Evolutionary conservation across 805 yeast species (phyloP).

Genomic region (Wickerhamomyces bisporus): DNA sequence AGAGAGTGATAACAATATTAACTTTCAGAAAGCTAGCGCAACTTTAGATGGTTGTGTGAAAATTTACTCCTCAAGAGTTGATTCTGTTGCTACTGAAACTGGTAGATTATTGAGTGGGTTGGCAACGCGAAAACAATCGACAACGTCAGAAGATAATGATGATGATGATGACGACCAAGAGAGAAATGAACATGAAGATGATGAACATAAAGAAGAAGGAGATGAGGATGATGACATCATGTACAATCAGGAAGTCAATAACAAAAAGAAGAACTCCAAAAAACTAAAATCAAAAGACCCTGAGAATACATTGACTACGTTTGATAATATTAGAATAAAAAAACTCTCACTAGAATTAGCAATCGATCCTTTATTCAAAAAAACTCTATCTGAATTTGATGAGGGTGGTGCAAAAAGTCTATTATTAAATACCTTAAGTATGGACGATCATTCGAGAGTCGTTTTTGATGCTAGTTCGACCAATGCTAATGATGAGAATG

Average conservation of each 20-base stretch:
- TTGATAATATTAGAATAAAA: constrained; percentile 46
- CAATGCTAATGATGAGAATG: constrained; percentile 9
- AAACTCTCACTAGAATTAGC: constrained; percentile 58
- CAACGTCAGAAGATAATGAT: constrained; percentile 5
- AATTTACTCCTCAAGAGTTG: constrained; percentile 88
- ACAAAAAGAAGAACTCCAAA: constrained; percentile 25
- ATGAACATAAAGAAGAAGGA: constrained; percentile 14
- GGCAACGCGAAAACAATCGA: constrained; percentile 36
- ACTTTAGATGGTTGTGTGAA: constrained; percentile 93
- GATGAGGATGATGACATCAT: constrained; percentile 22
- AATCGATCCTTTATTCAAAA: constrained; percentile 72
- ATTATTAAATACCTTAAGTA: constrained; percentile 53
- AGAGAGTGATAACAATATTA: constrained; percentile 72
- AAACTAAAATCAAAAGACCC: constrained; percentile 16
- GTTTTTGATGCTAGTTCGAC: constrained; percentile 55
- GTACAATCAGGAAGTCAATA: constrained; percentile 25
- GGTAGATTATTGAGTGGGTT: constrained; percentile 76
- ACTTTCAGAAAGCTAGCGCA: constrained; percentile 86
- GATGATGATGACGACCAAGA: constrained; percentile 17
- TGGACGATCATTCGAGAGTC: constrained; percentile 49
- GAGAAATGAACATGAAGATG: constrained; percentile 23
- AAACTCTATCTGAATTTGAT: constrained; percentile 71
- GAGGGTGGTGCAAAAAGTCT: constrained; percentile 79
- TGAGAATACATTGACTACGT: constrained; percentile 47
- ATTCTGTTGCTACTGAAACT: constrained; percentile 86